Base-by-base conservation (phyloP, 2,329 filamentous ascomycete species). In the Tricladium varicosporioides region DNA sequence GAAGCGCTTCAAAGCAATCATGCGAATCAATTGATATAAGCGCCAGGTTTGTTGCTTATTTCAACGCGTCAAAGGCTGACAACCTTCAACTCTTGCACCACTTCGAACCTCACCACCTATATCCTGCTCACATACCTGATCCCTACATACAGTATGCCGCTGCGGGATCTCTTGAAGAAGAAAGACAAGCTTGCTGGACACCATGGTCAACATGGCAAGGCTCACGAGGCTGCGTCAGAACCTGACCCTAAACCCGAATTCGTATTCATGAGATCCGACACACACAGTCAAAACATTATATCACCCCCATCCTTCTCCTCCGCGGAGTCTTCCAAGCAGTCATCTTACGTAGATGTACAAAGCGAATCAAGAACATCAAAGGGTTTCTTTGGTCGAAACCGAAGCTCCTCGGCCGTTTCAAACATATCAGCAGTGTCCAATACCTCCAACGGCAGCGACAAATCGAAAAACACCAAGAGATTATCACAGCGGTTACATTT, bases 201-300 rank as follows among this genome's bases (percentile, higher is more conserved):
- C 19, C 64, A 67, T 40, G 65, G 66, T 4, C 70, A 72, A 19
- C 64, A 67, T 40, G 65, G 66, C 5, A 52, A 64, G 27, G 22
- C 55, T 42, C 65, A 69, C 19, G 65, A 69, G 31, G 67, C 71
- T n/a, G 68, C 69, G 43, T 56, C 66, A 44, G 59, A 59, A 8
- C 54, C 60, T 49, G 60, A 64, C 15, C 52, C 52, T 14, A 48
- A 50, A 44, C 86, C 88, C 56, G 85, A 89, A 65, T 91, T 97
- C 76, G 91, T 81, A 61, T 91, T 97, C 75, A 81, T 94, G 68
- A 87, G 92, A 91, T 95, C 60, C 63, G 93, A 96, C 69, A 96
- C 92, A 1, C 75, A 85, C 63, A 85, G 87, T 1, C 83, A 92
- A 70, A 91, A 97, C 72, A 77, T 88, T 63, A 90, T 96, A 70